Evolutionary conservation across 2,329 filamentous ascomycete species (phyloP), one percentile per base, ranked within the genome.

Genomic region (Ophiostoma novo-ulmi): DNA sequence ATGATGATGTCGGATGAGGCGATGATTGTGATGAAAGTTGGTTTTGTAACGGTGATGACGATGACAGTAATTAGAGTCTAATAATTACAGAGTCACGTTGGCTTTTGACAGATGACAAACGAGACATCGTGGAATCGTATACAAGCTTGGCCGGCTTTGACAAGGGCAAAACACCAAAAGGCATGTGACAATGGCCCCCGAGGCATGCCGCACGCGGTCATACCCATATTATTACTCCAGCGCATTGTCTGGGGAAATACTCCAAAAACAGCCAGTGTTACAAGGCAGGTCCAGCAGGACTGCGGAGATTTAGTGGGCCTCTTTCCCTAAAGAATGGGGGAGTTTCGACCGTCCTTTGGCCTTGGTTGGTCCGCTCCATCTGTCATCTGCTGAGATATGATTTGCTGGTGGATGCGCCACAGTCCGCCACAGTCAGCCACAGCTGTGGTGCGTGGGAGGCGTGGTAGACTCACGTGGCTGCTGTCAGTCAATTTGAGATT

Each of bases 121-220:
- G 44, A 31, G 26, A 58, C 52, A 58, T 58, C 2, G 2, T 58
- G 52, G 44, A 48, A 58, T 35, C 22, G 58, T 31, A 4, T 3
- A 31, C 26, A 4, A 35, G 14, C 26, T 3, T 63, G 58, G 58
- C 58, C 7, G 38, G 63, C 63, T 13, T n/a, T n/a, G n/a, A 31
- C 58, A 67, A 22, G n/a, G 38, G 39, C 36, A 26, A 41, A 67
- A 67, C 20, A 67, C 64, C 64, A n/a, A 67, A 20, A 68, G 66
- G 66, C 66, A 68, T 68, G 66, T 68, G 66, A 68, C 65, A 67
- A 67, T 48, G 8, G 66, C 66, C 44, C 66, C 66, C 66, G 66
- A 68, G 66, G 63, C 36, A 65, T 65, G 63, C 63, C 63, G 63
- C 63, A 63, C 58, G 58, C 58, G 58, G 58, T 35, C 58, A 61